phyloP scores from a whole-genome alignment of 108 stramenopile species.

The Nitzschia palea region DNA sequence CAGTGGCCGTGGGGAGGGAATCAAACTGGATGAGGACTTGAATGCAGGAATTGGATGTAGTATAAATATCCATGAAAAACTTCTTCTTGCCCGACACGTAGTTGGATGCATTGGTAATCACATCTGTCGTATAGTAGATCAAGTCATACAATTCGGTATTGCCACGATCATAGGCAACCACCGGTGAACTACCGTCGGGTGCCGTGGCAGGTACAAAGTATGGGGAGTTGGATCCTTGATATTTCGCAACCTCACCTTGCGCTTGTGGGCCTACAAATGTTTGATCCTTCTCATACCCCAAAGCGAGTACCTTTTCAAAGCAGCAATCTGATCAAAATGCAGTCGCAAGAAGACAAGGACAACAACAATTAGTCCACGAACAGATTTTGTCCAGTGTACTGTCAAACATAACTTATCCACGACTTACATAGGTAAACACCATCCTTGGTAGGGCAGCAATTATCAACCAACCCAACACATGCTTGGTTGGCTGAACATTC shows the following conservation, averaged over 20 bases:
- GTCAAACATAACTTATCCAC: too few relatives aligned
- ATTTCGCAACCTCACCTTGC: background rate
- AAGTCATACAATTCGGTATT: slow-evolving; percentile 1
- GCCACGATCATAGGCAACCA: slow-evolving; percentile 2
- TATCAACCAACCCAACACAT: slow-evolving; percentile 1
- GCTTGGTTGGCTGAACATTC: slow-evolving; percentile 7
- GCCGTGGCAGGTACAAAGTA: background rate
- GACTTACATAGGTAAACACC: slow-evolving; percentile 10
- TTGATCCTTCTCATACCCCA: slow-evolving; percentile 5
- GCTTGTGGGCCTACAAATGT: background rate
- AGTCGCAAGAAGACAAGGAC: too few relatives aligned
- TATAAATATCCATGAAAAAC: slow-evolving; percentile 18
- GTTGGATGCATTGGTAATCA: slow-evolving; percentile 6
- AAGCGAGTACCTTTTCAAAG: slow-evolving; percentile 4
- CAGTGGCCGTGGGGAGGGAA: background rate
- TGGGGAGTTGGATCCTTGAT: background rate
- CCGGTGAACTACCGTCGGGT: slow-evolving; percentile 2
- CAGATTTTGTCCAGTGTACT: too few relatives aligned
- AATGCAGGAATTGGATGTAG: slow-evolving; percentile 21
- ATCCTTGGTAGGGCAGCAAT: slow-evolving; percentile 10
- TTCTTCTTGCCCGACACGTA: slow-evolving; percentile 1
- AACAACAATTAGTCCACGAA: too few relatives aligned
- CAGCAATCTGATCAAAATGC: slow-evolving; percentile 16
- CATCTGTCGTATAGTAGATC: slow-evolving; percentile 11
- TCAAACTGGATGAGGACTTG: slow-evolving; percentile 13